Evolutionary conservation across 768 basidiomycete species (phyloP).

Genomic region (Xerocomellus intermedius): DNA sequence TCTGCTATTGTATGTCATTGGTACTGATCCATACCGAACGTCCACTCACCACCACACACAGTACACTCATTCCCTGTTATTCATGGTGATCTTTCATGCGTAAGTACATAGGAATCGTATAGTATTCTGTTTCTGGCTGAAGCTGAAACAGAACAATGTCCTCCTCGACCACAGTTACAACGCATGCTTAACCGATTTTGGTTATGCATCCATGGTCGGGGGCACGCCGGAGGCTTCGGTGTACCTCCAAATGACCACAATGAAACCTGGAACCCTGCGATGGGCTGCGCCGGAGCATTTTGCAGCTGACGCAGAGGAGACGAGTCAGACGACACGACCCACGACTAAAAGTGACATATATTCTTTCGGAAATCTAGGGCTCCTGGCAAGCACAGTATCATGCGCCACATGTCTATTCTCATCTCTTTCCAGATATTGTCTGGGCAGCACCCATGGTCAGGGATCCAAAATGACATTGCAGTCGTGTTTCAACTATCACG

Average conservation of each 20-base stretch:
- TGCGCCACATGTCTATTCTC: not conserved
- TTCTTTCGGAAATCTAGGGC: slow-evolving; percentile 30
- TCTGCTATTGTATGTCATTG: not conserved
- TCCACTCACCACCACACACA: not conserved
- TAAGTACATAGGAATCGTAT: not conserved
- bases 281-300: slow-evolving; percentile 43
- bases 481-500: slow-evolving; percentile 5
- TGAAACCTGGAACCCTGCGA: slow-evolving; percentile 36
- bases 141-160: not conserved
- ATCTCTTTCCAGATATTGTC: slow-evolving; percentile 21
- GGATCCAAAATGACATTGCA: not conserved
- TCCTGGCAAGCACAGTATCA: slow-evolving; percentile 9
- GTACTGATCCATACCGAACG: not conserved
- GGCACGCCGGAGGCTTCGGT: not conserved
- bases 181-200: slow-evolving; percentile 3
- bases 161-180: not conserved
- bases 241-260: slow-evolving; percentile 24
- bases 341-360: slow-evolving; percentile 14
- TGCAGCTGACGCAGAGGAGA: slow-evolving; percentile 3
- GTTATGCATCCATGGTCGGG: slow-evolving; percentile 5
- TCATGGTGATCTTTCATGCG: slow-evolving; percentile 14
- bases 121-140: not conserved
- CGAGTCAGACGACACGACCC: not conserved
- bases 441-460: not conserved
- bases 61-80: slow-evolving; percentile 14